Base-by-base conservation (phyloP, 2,329 filamentous ascomycete genomes). In the Ramularia collo-cygni region DNA sequence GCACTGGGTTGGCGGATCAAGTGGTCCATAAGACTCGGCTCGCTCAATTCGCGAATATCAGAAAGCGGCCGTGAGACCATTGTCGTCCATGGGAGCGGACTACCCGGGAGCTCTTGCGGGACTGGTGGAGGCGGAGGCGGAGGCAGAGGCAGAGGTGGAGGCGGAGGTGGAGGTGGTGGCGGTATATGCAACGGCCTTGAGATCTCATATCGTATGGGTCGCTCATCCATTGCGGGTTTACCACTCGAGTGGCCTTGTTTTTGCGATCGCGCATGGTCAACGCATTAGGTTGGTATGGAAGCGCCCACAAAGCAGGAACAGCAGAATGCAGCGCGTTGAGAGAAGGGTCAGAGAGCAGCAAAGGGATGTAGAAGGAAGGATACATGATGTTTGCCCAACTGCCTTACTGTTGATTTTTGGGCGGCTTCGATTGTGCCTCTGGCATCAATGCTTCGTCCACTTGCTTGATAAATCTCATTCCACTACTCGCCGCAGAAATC, bases 1-100 rank as follows among this genome's bases (percentile, higher is more conserved):
- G 17, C 34, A 26, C 35, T 40, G 12, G 39, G 34, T 13, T 42
- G 28, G 10, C 37, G 44, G 7, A 44, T 37, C 15, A 35, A 26
- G 35, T 52, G 40, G 30, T 52, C 49, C 43, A 61, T 61, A 15
- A 71, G 50, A 46, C 66, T 70, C 18, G 69, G 67, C 51, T 71
- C 69, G 8, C 68, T 72, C 47, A 70, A 57, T 48, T 71, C 69
- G 44, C 68, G 64, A 41, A 72, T 72, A 47, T 72, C 69, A 30
- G 69, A 72, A 18, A 72, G 52, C 31, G 68, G 67, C 32, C 69
- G 64, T 29, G 60, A 50, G 35, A 61, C 57, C 7, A 60, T 58
- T 8, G 58, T 54, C 9, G 48, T 43, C 51, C 52, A 53, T 24
- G 40, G 44, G 26, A 43, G 32, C 4, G 47, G 38, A 16, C 16